Evolutionary conservation across 768 basidiomycete species (phyloP), one percentile per base, ranked within the genome.

Genomic region (Tylopilus sp.): DNA sequence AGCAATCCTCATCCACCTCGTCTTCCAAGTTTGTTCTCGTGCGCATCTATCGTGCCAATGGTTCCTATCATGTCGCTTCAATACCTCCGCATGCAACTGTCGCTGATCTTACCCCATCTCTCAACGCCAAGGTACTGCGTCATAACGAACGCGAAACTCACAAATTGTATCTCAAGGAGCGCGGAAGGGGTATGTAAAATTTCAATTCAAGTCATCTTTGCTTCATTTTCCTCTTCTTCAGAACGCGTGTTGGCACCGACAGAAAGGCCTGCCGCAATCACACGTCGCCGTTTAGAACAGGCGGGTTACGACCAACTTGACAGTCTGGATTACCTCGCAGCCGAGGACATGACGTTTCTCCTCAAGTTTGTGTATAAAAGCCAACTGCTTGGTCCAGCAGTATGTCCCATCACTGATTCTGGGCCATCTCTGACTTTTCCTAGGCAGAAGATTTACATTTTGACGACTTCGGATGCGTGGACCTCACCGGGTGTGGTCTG

Each of bases 301-400:
- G 92, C 93, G 4, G 95, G 95, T 0, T 98, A 93, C 59, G 83
- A 86, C 44, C 78, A 82, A 20, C 77, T 81, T 17, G 95, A 99
- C 65, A 84, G 86, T 36, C 69, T 88, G 7, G 86, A 92, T 52
- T 76, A 85, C 39, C 74, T 97, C 7, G 86, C 85, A 0, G 80
- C 80, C 4, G 88, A 91, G 28, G 88, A 90, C 47, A 73, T 97
- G 54, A 79, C 83, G 6, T 95, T 95, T 64, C 75, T 99, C 22
- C 79, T 92, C 67, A 88, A 86, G 60, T 95, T 98, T 60, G 82
- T 95, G 18, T 98, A 89, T 71, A 92, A 94, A 66, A 86, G 80
- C 59, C 83, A 83, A 54, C 73, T 82, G 15, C 74, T 91, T 17
- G 83, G 80, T 12, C 75, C 82, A 43, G 69, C 80, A 54, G 86